Evolutionary conservation across 768 basidiomycete genomes (phyloP).

Genomic region (Russula ochroleuca): DNA sequence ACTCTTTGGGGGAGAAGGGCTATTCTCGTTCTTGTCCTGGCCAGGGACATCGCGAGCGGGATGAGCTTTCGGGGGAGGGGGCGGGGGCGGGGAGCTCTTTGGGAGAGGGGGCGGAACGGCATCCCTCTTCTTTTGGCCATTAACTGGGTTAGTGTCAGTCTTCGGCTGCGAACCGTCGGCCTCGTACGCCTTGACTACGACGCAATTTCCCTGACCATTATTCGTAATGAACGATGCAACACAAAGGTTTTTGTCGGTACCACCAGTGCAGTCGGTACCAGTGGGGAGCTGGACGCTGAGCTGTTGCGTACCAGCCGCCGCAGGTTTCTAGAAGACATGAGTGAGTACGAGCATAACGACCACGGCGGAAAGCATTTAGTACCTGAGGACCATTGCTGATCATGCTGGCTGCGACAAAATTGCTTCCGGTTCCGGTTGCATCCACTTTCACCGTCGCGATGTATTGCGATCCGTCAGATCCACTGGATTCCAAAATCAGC

Average conservation of each 20-base stretch:
- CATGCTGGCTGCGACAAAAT: constrained; percentile 39
- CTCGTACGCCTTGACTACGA: constrained; percentile 35
- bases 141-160: too few relatives aligned
- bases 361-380: constrained; percentile 23
- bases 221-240: constrained; percentile 48
- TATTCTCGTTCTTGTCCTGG: too few relatives aligned
- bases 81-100: too few relatives aligned
- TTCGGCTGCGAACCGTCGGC: too few relatives aligned
- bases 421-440: constrained; percentile 36
- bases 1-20: too few relatives aligned
- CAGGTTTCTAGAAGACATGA: constrained; percentile 38
- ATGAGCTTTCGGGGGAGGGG: too few relatives aligned
- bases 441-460: constrained; percentile 44
- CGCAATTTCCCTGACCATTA: constrained; percentile 53
- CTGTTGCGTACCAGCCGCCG: constrained; percentile 34
- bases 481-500: constrained; percentile 31
- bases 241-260: constrained; percentile 42
- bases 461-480: constrained; percentile 46
- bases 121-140: too few relatives aligned
- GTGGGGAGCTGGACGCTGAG: constrained; percentile 45
- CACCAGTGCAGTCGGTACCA: constrained; percentile 50
- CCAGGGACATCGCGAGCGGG: too few relatives aligned
- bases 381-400: constrained; percentile 47
- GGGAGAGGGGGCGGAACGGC: too few relatives aligned
- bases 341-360: neutral